Evolutionary conservation across 306 rosid species (phyloP), one percentile per base, ranked within the genome.

Genomic region (Phaseolus lunatus): DNA sequence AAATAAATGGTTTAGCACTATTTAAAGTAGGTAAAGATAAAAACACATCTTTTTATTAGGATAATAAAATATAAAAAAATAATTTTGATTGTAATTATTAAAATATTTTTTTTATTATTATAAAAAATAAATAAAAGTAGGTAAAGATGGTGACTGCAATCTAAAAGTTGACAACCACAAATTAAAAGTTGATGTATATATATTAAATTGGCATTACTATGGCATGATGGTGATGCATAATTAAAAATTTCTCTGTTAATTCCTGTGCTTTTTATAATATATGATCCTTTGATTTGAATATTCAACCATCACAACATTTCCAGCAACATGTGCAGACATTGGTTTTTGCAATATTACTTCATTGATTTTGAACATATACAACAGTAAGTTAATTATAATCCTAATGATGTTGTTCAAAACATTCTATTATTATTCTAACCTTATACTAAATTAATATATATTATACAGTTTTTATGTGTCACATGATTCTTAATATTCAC

Each of bases 21-120:
- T 68, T 27, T 45, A 68, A 68, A 68, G 73, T 68, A 8, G 73
- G 58, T 68, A 16, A 67, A 68, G 73, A 68, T 45, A n/a, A n/a
- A n/a, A n/a, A n/a, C n/a, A n/a, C n/a, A n/a, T n/a, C n/a, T n/a
- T n/a, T n/a, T n/a, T n/a, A n/a, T n/a, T n/a, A n/a, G n/a, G n/a
- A n/a, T n/a, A n/a, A n/a, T n/a, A n/a, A n/a, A n/a, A n/a, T n/a
- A n/a, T n/a, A n/a, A n/a, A n/a, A n/a, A n/a, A n/a, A n/a, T n/a
- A n/a, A n/a, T n/a, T n/a, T n/a, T n/a, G n/a, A n/a, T n/a, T n/a
- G n/a, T n/a, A n/a, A n/a, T n/a, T n/a, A n/a, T n/a, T n/a, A n/a
- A n/a, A n/a, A n/a, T n/a, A n/a, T n/a, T n/a, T n/a, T n/a, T n/a
- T n/a, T n/a, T n/a, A n/a, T n/a, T n/a, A n/a, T n/a, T n/a, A n/a